Base-by-base conservation (phyloP, 2,329 filamentous ascomycete genomes). In the Colletotrichum echinochloae region DNA sequence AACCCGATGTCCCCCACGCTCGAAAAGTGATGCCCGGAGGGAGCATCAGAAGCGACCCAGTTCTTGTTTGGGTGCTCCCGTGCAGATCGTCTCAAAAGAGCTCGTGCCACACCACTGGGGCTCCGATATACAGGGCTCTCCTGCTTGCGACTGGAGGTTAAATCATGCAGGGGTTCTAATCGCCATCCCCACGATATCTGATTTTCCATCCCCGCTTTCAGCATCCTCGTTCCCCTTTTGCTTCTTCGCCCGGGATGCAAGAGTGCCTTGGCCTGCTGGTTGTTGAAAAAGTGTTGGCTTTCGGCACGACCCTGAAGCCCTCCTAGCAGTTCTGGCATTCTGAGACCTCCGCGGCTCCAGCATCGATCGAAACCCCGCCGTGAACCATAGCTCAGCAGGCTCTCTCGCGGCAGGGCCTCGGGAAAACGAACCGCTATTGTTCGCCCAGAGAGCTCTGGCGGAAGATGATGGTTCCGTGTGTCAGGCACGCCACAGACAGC, bases 11-110 rank as follows among this genome's bases (percentile, higher is more conserved):
- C 60, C 60, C 60, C 60, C 63, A 66, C 64, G 59, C 59, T n/a
- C n/a, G 2, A 52, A 41, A 49, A 48, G 37, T 48, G 49, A 55
- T 60, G 37, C 26, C 62, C 67, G 30, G 46, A 66, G 44, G 30
- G 46, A 66, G 44, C 51, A 69, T 65, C 39, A 26, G 30, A 51
- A 26, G 28, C 26, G 44, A 35, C 63, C 63, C 67, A 66, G 56
- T 64, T 66, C 55, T 46, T 61, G 51, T 56, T 66, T 70, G 55
- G 62, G 55, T 62, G 35, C 51, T 70, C 57, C 67, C 67, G 57
- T 67, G 67, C 67, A 67, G 67, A 70, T 70, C 57, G 39, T 62
- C 64, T 26, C 51, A 52, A n/a, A n/a, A 51, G n/a, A 70, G 67
- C 67, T 67, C 57, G 67, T 56, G 67, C 67, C 67, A 70, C 57